Base-by-base conservation (phyloP, 306 rosid genomes). In the Macrotyloma uniflorum region DNA sequence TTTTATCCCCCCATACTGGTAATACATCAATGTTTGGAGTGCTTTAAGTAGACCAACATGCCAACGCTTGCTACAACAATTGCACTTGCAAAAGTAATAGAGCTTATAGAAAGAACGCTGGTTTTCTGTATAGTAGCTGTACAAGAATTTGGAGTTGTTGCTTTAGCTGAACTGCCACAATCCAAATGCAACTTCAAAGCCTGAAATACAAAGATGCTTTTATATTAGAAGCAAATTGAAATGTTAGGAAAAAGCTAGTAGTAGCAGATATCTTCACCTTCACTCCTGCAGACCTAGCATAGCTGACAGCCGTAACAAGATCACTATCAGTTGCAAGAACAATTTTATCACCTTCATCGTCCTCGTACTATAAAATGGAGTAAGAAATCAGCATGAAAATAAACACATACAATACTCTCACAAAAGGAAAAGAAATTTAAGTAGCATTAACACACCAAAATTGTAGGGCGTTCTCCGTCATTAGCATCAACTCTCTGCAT, bases 321-420 rank as follows among this genome's bases (percentile, higher is more conserved):
- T 95, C 99, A 53, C 73, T 67, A 78, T 93, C 90, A 53, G 84
- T 84, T 74, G 93, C 85, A 61, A 95, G 93, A 73, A 91, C 80
- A 84, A 95, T 87, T 81, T 70, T 91, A 83, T 95, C 99, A 58
- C 98, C 94, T 88, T 95, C 99, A 53, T 93, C 98, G 72, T 95
- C 99, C 88, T 93, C 96, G 9, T 91, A 95, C 99, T 95, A 28
- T n/a, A 42, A 55, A 42, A 55, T 64, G 68, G 74, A 65, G 66
- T 61, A 5, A 71, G 75, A 78, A 22, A 57, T 72, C 40, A 59
- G 67, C 15, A 45, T 35, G 73, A 54, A 15, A 22, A 46, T 62
- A 68, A 55, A 32, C 43, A 49, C 38, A 63, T 22, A 14, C 24
- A 28, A 28, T 53, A 72, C 35, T 54, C 75, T 24, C 19, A 49